These are phyloP conservation scores for Backusella psychrophila DNA, from an alignment of 192 early-diverging fungal species.

Conservation along the genomic window DNA sequence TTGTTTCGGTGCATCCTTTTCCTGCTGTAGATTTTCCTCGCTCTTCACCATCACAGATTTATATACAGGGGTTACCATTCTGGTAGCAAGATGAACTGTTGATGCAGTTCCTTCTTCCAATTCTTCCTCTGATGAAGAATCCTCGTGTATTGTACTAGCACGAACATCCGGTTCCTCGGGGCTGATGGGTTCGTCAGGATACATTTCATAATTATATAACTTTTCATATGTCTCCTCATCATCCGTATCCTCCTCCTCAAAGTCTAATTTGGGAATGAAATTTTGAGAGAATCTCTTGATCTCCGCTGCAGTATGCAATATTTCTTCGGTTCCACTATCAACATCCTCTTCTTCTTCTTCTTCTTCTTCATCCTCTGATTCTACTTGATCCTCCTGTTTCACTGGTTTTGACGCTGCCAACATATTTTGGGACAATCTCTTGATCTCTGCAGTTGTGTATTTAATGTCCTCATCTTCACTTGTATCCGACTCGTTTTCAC, in stretches of 20 bases:
- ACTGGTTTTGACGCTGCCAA: not conserved
- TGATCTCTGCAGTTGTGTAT: not conserved
- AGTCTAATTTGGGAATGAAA: not conserved
- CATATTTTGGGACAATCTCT: not conserved
- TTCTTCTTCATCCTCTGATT: not conserved
- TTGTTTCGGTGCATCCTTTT: not conserved
- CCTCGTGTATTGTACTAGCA: not conserved
- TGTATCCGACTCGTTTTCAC: not conserved
- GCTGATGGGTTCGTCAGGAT: not conserved
- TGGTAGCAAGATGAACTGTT: conserved; percentile 1
- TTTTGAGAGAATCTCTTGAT: not conserved
- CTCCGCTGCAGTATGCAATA: not conserved
- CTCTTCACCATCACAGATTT: not conserved
- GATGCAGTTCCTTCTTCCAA: not conserved
- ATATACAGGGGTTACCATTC: conserved; percentile 9
- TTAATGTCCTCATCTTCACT: conserved; percentile 1
- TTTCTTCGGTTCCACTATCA: not conserved
- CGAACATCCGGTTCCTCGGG: not conserved
- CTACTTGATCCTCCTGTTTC: not conserved
- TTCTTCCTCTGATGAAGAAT: not conserved
- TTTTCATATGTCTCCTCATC: conserved; percentile 3
- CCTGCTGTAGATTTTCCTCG: not conserved
- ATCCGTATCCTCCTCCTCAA: not conserved
- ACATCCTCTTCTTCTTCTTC: not conserved
- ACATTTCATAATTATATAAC: not conserved